Evolutionary conservation across 129 eudicot species (phyloP).

Genomic region (Gnaphalium uliginosum): DNA sequence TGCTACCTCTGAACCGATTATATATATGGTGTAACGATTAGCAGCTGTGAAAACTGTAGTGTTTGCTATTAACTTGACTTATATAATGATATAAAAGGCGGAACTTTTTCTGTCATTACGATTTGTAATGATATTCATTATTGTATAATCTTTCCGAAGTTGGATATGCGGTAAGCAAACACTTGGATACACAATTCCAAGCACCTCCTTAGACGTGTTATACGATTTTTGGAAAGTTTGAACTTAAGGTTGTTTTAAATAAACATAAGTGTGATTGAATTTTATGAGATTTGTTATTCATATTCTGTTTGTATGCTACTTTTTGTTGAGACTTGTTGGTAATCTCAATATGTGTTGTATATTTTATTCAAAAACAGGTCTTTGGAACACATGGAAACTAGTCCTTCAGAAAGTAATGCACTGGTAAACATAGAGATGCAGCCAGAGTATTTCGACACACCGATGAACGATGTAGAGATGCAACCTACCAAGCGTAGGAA

Average conservation of each 20-base stretch:
- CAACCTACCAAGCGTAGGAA: slow-evolving; percentile 73
- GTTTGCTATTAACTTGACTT: neutral
- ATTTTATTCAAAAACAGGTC: slow-evolving; percentile 11
- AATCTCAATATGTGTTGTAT: neutral
- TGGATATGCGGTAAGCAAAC: neutral
- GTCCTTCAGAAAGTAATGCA: slow-evolving; percentile 34
- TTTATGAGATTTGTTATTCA: neutral
- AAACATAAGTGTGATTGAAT: neutral
- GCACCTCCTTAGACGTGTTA: neutral
- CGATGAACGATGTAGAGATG: slow-evolving; percentile 21
- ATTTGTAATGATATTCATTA: neutral
- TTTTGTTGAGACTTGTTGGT: neutral
- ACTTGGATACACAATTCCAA: neutral
- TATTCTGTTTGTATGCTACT: neutral
- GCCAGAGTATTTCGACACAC: slow-evolving; percentile 27
- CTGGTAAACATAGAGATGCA: slow-evolving; percentile 30
- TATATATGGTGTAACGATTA: neutral
- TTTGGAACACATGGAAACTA: slow-evolving; percentile 30
- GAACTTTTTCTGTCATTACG: neutral
- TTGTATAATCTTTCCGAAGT: neutral
- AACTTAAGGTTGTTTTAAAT: neutral
- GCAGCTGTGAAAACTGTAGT: neutral
- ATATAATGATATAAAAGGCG: neutral
- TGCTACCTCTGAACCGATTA: neutral
- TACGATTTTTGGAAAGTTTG: neutral